Evolutionary conservation across 2,329 filamentous ascomycete species (phyloP), one percentile per base, ranked within the genome.

Genomic region (Trichocomaceae sp.): DNA sequence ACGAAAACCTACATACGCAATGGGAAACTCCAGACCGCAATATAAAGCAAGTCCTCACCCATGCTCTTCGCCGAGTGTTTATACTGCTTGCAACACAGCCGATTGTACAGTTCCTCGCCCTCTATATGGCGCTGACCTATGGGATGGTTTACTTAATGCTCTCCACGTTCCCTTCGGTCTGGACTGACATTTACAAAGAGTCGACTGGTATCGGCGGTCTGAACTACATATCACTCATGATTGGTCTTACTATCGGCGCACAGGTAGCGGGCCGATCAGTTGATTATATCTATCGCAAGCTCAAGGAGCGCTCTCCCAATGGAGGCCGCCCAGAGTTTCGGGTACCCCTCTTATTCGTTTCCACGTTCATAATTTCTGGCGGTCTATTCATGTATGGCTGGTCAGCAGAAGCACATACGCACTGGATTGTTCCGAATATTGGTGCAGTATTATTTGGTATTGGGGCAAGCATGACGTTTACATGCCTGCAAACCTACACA

Each of bases 371-470:
- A 37, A 74, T 81, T 1, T 77, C 79, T 1, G 62, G 75, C 22
- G 78, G 79, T 7, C 68, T 82, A 0, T 74, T 80, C 56, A 73
- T 75, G 65, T 81, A 80, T 59, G 79, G 79, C 39, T 82, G 79
- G 77, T 68, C 72, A 3, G 78, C 79, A 0, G 65, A 81, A 52
- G 65, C 71, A 26, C 62, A 67, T 2, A 65, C 72, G 1, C 78
- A 80, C 60, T 83, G 78, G 77, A 77, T 82, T 35, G 69, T 81
- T 10, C 79, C 79, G 0, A 79, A 83, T 57, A 69, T 82, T 42
- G 81, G 80, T 4, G 75, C 78, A 1, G 70, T 72, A 4, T 67
- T 81, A 12, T 77, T 80, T 22, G 23, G n/a, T 26, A 10, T 12
- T 19, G 19, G 39, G 3, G 39, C 10, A 33, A 33, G 10, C 15